Evolutionary conservation across 345 rosid genomes (phyloP), one percentile per base, ranked within the genome.

Genomic region (Citrus unshiu): DNA sequence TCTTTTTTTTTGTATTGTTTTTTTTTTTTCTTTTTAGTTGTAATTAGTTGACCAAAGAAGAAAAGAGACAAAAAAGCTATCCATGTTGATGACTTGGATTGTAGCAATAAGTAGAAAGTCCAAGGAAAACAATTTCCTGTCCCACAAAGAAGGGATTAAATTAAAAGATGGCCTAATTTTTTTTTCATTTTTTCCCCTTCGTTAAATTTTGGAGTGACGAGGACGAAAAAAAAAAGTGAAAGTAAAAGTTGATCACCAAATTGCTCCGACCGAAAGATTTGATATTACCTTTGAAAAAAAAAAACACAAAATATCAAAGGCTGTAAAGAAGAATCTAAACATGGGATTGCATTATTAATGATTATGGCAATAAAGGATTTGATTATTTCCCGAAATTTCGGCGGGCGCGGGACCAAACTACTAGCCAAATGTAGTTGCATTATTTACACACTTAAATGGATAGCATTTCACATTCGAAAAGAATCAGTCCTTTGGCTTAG

Each of bases 391-490:
- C 27, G 62, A 76, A 79, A 79, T 83, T 80, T 76, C 80, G 80
- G 83, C n/a, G 25, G 54, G 79, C 79, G 70, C 62, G 62, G 79
- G 85, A 34, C 82, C 85, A 60, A 72, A 83, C 75, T 58, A 10
- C 73, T n/a, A 70, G 2, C 56, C 69, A 73, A 73, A 27, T 72
- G 12, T 57, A 37, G 27, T n/a, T 22, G 27, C 2, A 59, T 21
- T 30, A 19, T 57, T 8, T 22, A 58, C 51, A 1, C 58, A 5
- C 40, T 46, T 64, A 75, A 64, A 54, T 66, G 14, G 56, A 34
- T 35, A 32, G 73, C 54, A 1, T 67, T 76, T 76, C 64, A 56
- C 79, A 35, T 67, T 66, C 9, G 8, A 66, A 49, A 49, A 24
- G 37, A 46, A 32, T 46, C 71, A 49, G 32, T 35, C 68, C 40